Base-by-base conservation (phyloP, 139 green algal species). In the Monoraphidium neglectum region DNA sequence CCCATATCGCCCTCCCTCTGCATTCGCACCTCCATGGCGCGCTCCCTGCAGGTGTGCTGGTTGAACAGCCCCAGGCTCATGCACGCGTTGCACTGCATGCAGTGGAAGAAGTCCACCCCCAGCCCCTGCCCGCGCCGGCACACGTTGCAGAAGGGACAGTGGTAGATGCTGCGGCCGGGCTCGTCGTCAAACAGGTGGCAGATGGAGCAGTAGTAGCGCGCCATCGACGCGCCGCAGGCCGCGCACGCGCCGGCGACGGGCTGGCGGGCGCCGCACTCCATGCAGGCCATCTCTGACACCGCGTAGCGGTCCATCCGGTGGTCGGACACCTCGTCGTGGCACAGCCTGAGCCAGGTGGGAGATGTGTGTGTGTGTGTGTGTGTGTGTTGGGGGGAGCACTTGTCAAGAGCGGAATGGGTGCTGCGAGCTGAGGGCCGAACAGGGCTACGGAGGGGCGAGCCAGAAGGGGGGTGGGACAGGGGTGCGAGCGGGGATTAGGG, bases 121-220 rank as follows among this genome's bases (percentile, higher is more conserved):
- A 98, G 89, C 15, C 82, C 76, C 72, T 78, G 68, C 18, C 83
- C 83, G 6, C 77, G 70, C 60, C 76, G 80, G 85, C 94, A 99
- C 66, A 99, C 90, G 84, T 99, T 99, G 92, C 96, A 99, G 87
- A 98, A 99, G 53, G 94, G 96, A 88, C 96, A 99, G 90, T 99
- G 96, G 88, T 99, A 99, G 82, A 99, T 97, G 87, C 92, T 74
- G 18, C 85, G 72, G 3, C 71, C 83, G 0, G 81, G 81, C 63
- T 93, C 80, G 49, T 80, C 90, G 72, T 99, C 96, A 76, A 95
- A 97, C 47, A 99, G 86, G 81, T 98, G 94, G 87, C 96, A 99
- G 78, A 99, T 97, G 74, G 62, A 69, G 87, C 96, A 99, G 89
- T 96, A 98, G 90, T 99, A 98, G n/a, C 86, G 67, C 8, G 94